phyloP scores from a whole-genome alignment of 306 rosid genomes.

The cucumber (Cucumis sativus) region Cucumber_9930_V3 NC_026661.2:13187001-13187500 shows the following conservation, averaged over 20 bases:
- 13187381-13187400: constrained; percentile 14
- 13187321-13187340: constrained; percentile 19
- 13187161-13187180: constrained; percentile 86
- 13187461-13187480: constrained; percentile 90
- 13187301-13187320: constrained; percentile 29
- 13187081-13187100: constrained; percentile 82
- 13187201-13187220: constrained; percentile 86
- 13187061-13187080: constrained; percentile 81
- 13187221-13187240: constrained; percentile 79
- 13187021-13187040: constrained; percentile 68
- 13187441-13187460: constrained; percentile 81
- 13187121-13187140: constrained; percentile 50
- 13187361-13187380: constrained; percentile 35
- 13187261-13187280: constrained; percentile 36
- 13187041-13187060: constrained; percentile 72
- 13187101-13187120: constrained; percentile 53
- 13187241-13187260: constrained; percentile 28
- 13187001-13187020: constrained; percentile 25
- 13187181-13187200: constrained; percentile 82
- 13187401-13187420: constrained; percentile 1
- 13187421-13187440: constrained; percentile 56
- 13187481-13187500: constrained; percentile 85
- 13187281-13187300: constrained; percentile 32
- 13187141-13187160: constrained; percentile 62
- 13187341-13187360: constrained; percentile 31